Evolutionary conservation across 139 green algal genomes (phyloP).

Genomic region (Coccomyxa sp.): DNA sequence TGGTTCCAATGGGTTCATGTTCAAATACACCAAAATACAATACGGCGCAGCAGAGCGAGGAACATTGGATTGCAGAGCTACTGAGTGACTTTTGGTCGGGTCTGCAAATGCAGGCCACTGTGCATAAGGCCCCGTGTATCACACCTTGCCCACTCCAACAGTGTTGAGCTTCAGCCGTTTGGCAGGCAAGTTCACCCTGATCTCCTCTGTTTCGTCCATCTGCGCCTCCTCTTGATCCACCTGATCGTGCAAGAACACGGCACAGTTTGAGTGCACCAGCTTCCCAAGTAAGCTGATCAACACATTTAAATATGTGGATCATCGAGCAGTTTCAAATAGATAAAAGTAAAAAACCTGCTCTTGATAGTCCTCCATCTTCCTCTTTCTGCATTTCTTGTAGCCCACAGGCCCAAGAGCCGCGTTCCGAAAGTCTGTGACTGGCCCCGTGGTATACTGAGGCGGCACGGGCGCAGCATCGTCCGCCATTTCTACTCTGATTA

Average conservation of each 20-base stretch:
- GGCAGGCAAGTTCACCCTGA: neutral
- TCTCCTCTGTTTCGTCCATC: conserved; percentile 5
- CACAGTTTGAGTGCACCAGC: neutral
- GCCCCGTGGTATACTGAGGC: conserved; percentile 30
- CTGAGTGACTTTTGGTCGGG: neutral
- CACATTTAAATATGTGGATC: neutral
- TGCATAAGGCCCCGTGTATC: neutral
- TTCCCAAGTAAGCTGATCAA: neutral
- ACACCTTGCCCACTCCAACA: conserved; percentile 31
- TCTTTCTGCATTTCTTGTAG: conserved; percentile 42
- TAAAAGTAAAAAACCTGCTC: conserved; percentile 27
- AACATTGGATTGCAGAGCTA: neutral
- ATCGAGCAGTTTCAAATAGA: neutral
- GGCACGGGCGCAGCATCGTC: conserved; percentile 32
- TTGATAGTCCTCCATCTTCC: conserved; percentile 56
- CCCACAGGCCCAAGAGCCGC: conserved; percentile 26
- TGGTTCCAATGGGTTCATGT: no score
- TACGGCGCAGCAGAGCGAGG: neutral
- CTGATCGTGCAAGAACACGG: neutral
- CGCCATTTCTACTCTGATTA: neutral
- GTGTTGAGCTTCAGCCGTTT: conserved; percentile 40
- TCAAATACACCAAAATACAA: neutral
- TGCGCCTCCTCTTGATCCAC: conserved; percentile 20
- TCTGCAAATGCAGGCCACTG: neutral
- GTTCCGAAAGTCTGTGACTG: conserved; percentile 35